Evolutionary conservation across 2,329 filamentous ascomycete genomes (phyloP), one percentile per base, ranked within the genome.

Genomic region (Ceratocystis ficicola): DNA sequence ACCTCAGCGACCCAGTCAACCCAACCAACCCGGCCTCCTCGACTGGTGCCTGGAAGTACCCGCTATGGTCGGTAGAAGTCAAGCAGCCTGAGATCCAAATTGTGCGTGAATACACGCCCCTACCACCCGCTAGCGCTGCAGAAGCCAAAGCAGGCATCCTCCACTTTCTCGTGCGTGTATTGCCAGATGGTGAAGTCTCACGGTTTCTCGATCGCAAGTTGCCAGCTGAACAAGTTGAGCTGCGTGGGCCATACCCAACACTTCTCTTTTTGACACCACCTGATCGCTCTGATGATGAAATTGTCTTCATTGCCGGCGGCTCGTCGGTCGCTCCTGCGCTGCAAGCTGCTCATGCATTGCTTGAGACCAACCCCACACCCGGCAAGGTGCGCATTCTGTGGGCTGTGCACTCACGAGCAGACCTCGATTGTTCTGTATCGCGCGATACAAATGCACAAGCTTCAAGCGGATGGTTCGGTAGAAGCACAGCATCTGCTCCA

Each of bases 41-140:
- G n/a, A 68, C 70, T 2, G 65, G 68, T 17, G 52, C 66, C 69
- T 76, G 76, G 75, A 70, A 69, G 10, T 69, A 83, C 66, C 87
- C 88, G 3, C 80, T 95, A 52, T 95, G 90, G 88, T 91, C 87
- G 69, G 87, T 97, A 44, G 88, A 96, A 77, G 85, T 96, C 72
- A 96, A 95, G 77, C 94, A 97, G 76, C 94, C 94, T 1, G 86
- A 96, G 74, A 77, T 97, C 66, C 92, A 96, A 76, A 95, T 99
- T 70, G 89, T 90, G 55, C 79, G 94, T 68, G 86, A 90, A 67
- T 99, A 99, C 75, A 97, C 94, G 3, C 91, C 93, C 0, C 78
- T 99, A 0, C 93, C 90, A 0, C 81, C 84, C 0, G 30, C 70
- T 0, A 64, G 68, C 0, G 70, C 63, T 3, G 70, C 72, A 15